These are phyloP conservation scores for Kluyveromyces lactis DNA, from an alignment of 805 yeast genomes.

Conservation along the genomic window DNA sequence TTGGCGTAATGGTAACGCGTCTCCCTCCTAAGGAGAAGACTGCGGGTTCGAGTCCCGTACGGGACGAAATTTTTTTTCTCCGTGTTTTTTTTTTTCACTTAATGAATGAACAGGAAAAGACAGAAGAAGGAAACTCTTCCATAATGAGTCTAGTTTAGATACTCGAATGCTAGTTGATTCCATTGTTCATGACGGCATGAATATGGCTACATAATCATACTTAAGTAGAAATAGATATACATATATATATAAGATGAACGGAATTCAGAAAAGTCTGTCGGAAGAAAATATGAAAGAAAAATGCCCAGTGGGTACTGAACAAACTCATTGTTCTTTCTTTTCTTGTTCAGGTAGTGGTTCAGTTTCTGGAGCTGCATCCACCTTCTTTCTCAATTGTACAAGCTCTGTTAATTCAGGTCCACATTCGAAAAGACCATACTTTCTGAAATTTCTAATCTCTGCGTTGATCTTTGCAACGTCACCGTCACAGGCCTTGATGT, in stretches of 20 bases:
- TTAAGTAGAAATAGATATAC: too few relatives aligned
- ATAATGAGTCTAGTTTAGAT: too few relatives aligned
- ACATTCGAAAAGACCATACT: constrained; percentile 51
- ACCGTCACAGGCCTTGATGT: constrained; percentile 27
- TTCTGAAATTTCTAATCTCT: constrained; percentile 54
- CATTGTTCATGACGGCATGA: too few relatives aligned
- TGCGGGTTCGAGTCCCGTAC: constrained; percentile 65
- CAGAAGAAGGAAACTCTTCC: too few relatives aligned
- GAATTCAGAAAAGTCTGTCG: too few relatives aligned
- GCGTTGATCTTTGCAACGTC: constrained; percentile 32
- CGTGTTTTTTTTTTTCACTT: too few relatives aligned
- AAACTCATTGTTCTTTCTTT: constrained; percentile 11
- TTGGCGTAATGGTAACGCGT: constrained; percentile 62
- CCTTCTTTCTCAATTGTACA: constrained; percentile 22
- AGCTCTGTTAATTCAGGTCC: constrained; percentile 28
- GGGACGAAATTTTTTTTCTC: constrained; percentile 31
- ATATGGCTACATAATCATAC: too few relatives aligned
- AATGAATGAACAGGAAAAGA: too few relatives aligned
- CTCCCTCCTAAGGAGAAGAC: constrained; percentile 64
- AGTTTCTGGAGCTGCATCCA: constrained; percentile 9
- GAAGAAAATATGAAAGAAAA: too few relatives aligned
- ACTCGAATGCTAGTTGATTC: too few relatives aligned
- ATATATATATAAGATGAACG: too few relatives aligned
- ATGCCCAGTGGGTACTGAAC: too few relatives aligned
- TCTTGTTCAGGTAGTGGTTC: constrained; percentile 9